Base-by-base conservation (phyloP, 2,329 filamentous ascomycete genomes). In the Xylaria sp. region DNA sequence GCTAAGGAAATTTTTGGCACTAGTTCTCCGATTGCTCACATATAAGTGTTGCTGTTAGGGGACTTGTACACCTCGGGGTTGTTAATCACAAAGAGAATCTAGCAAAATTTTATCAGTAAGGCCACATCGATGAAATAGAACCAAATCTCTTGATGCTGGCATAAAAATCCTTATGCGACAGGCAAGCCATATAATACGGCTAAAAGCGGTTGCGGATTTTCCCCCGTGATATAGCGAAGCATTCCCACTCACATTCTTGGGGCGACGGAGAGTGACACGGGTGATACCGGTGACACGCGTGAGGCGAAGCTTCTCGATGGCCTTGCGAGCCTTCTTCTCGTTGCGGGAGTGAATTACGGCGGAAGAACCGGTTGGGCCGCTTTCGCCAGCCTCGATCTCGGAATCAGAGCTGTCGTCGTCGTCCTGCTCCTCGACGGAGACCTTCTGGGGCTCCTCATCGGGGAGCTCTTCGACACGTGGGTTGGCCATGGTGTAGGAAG, bases 271-370 rank as follows among this genome's bases (percentile, higher is more conserved):
- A 74, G 96, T 99, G 78, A 99, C 96, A 80, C 96, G 91, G 78
- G 96, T 99, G 84, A 99, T 99, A 81, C 96, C 96, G 79, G 92
- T 92, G 75, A 99, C 92, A 79, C 95, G 94, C 88, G 93, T 96
- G 81, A 99, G 87, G 81, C 97, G 94, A 80, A 98, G 90, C 90
- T 99, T 99, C 83, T 94, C 92, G 81, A 99, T 97, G 79, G 94
- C 94, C 90, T 99, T 99, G 85, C 96, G 92, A 77, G 96, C 96
- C 91, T 99, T 99, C 92, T 99, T 99, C 92, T 99, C 96, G 86
- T 98, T 98, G 83, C 96, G 94, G 80, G 93, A 97, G 89, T 98
- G 95, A 79, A 99, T 91, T 77, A 96, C 89, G 79, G 95, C 92
- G 73, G 91, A 89, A 78, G 94, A 92, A 79, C 95, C 96, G 74